Evolutionary conservation across 108 stramenopile species (phyloP), one percentile per base, ranked within the genome.

Genomic region (Parietichytrium sp.): DNA sequence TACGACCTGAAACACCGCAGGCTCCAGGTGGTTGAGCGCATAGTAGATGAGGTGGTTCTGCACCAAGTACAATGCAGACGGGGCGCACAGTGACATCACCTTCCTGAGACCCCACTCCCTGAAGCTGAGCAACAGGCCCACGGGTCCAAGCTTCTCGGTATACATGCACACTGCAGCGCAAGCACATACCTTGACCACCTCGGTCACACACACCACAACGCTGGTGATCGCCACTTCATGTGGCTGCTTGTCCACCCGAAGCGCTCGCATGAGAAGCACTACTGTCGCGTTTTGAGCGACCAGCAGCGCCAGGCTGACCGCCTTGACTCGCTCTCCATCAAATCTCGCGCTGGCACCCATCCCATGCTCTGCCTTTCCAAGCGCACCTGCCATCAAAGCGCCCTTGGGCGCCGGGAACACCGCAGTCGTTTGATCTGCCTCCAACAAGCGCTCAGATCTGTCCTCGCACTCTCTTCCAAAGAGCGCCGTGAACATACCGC

Each of bases 281-380:
- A 72, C 61, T 6, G 45, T 13, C 29, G 61, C 45, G 61, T 72
- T 72, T 42, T 72, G 61, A 33, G 61, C 61, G 10, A 72, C 61
- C 23, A 72, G 61, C 10, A 33, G 15, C 8, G 42, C 61, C 33
- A 72, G 33, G 15, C 36, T 45, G 15, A 27, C 29, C 33, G 61
- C 33, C 38, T 42, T 45, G 8, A 31, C n/a, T n/a, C n/a, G n/a
- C n/a, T n/a, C n/a, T n/a, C n/a, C n/a, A n/a, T n/a, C n/a, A n/a
- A n/a, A n/a, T n/a, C n/a, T n/a, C n/a, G n/a, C n/a, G n/a, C n/a
- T n/a, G n/a, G n/a, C n/a, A n/a, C n/a, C n/a, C n/a, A n/a, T n/a
- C n/a, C n/a, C n/a, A n/a, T n/a, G n/a, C n/a, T n/a, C n/a, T n/a
- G n/a, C n/a, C n/a, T n/a, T n/a, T n/a, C n/a, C n/a, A n/a, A n/a